Conservation (phyloP, 2,329 filamentous ascomycete genomes). For the Pestalotiopsis sp. region DNA sequence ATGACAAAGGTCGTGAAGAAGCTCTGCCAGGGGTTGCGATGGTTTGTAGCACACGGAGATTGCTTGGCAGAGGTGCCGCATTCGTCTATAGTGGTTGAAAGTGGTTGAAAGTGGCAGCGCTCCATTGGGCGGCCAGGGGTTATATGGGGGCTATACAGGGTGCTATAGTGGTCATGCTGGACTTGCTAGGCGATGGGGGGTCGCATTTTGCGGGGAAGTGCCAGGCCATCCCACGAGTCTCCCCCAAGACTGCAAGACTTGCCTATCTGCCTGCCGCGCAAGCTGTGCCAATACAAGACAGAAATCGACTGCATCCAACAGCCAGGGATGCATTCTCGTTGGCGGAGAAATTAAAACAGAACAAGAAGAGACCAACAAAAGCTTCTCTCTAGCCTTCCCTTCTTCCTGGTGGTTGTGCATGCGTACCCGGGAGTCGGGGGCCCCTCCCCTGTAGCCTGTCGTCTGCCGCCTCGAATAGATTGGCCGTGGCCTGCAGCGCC, state of each 20-base stretch:
- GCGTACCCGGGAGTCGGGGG: background rate
- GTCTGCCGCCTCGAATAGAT: background rate
- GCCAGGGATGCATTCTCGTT: background rate
- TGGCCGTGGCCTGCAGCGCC: background rate
- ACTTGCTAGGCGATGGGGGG: background rate
- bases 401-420: background rate
- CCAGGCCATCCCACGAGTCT: background rate
- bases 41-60: background rate
- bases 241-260: background rate
- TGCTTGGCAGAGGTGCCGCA: background rate
- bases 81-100: background rate
- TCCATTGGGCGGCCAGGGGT: background rate
- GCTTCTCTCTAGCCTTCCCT: background rate
- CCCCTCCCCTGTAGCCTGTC: background rate
- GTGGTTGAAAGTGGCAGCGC: background rate
- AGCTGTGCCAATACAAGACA: background rate
- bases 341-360: constrained; percentile 5
- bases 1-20: background rate
- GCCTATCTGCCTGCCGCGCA: background rate
- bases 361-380: background rate
- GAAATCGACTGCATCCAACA: background rate
- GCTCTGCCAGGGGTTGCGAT: background rate
- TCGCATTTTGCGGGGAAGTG: constrained; percentile 8
- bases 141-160: background rate
- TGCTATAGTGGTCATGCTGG: background rate